phyloP scores from a whole-genome alignment of 306 rosid species.

The Vicia faba region DNA sequence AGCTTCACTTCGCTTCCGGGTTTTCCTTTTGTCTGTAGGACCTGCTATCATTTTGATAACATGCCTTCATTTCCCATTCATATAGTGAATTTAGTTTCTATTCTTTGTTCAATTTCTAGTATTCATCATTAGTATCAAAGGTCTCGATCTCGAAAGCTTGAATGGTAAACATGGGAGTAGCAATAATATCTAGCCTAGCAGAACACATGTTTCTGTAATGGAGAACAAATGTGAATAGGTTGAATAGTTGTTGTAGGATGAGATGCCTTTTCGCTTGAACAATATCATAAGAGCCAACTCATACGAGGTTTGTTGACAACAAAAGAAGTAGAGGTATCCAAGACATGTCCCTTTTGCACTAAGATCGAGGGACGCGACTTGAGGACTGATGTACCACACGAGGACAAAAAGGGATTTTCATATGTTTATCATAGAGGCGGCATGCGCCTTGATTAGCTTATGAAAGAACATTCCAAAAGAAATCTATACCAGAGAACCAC shows the following conservation, averaged over 20 bases:
- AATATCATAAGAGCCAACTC: neutral
- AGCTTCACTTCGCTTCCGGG: neutral
- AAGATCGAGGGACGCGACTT: neutral
- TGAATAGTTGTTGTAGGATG: neutral
- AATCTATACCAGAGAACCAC: neutral
- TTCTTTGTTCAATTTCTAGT: neutral
- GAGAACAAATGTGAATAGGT: neutral
- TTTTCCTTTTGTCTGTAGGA: neutral
- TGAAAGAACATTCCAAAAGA: neutral
- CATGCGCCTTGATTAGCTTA: neutral
- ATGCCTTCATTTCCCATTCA: neutral
- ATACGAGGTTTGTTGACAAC: neutral
- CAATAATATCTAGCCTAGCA: neutral
- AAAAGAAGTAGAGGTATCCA: neutral
- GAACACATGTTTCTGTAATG: neutral
- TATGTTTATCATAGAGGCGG: neutral
- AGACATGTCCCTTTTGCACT: no score
- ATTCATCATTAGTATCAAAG: neutral
- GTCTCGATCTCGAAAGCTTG: neutral
- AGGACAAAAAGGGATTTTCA: neutral
- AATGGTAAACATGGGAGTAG: slow-evolving; percentile 2
- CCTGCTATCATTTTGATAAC: neutral
- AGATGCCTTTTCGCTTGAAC: neutral
- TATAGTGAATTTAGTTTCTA: neutral
- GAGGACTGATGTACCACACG: neutral